Percentiles rank a stretch among this genome's conserved stretches.
These are phyloP conservation scores for Coemansia asiatica DNA, from an alignment of 192 early-diverging fungal species.

Conservation along the genomic window DNA sequence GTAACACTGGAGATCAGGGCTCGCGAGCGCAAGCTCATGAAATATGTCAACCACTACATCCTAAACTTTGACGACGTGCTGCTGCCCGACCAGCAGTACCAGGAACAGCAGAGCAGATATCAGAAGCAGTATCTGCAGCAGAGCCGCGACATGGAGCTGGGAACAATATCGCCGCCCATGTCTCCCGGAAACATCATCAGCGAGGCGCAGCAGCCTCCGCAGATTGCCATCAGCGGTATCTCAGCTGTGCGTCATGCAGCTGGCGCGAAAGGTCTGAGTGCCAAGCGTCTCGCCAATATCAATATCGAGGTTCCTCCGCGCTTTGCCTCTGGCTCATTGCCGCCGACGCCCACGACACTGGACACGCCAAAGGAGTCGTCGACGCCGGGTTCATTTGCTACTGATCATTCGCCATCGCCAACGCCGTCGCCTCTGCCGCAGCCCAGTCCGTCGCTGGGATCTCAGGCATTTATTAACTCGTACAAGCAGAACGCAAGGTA, in stretches of 20 bases:
- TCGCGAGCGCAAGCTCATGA: conserved; percentile 38
- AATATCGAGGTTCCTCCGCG: conserved; percentile 6
- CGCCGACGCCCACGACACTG: conserved; percentile 19
- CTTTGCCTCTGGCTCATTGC: conserved; percentile 28
- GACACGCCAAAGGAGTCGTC: conserved; percentile 1
- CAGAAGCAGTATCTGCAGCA: neutral
- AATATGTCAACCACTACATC: conserved; percentile 42
- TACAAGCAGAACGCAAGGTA: conserved; percentile 26
- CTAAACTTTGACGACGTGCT: conserved; percentile 49
- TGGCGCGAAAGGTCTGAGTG: neutral
- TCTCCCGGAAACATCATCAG: conserved; percentile 17
- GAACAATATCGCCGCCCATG: conserved; percentile 36
- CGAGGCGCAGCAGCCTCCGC: conserved; percentile 1
- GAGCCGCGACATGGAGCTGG: conserved; percentile 11
- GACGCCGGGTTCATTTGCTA: neutral
- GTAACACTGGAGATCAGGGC: conserved; percentile 24
- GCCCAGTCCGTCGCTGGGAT: conserved; percentile 27
- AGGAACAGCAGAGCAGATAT: neutral
- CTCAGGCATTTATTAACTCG: conserved; percentile 39
- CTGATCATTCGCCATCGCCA: conserved; percentile 9
- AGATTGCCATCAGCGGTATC: neutral
- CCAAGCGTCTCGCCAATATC: neutral
- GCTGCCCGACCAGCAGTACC: neutral
- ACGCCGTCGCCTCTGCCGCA: conserved; percentile 2
- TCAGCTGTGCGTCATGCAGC: neutral